phyloP scores from a whole-genome alignment of 352 stramenopile genomes.

The Globisporangium cylindrosporum region DNA sequence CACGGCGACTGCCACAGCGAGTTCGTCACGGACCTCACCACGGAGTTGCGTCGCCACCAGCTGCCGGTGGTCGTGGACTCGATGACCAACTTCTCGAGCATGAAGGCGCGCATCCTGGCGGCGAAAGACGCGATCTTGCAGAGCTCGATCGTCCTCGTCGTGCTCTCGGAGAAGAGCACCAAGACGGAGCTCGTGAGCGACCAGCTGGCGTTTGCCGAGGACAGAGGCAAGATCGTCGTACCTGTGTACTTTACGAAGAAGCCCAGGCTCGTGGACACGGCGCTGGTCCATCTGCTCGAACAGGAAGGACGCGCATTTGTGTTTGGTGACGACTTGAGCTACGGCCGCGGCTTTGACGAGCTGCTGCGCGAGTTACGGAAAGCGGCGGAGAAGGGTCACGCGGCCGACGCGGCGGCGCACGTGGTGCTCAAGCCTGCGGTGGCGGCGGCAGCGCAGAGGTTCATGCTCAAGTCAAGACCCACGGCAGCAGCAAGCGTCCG shows the following conservation, averaged over 20 bases:
- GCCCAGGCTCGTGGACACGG: slow-evolving; percentile 39
- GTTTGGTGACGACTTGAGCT: slow-evolving; percentile 63
- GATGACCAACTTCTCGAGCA: slow-evolving; percentile 69
- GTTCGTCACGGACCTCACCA: slow-evolving; percentile 61
- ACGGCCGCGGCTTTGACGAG: slow-evolving; percentile 59
- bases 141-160: slow-evolving; percentile 63
- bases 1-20: slow-evolving; percentile 72
- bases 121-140: slow-evolving; percentile 79
- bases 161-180: slow-evolving; percentile 71
- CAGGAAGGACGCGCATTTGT: slow-evolving; percentile 35
- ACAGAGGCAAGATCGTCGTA: slow-evolving; percentile 77
- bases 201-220: slow-evolving; percentile 78
- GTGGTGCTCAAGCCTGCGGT: slow-evolving; percentile 32
- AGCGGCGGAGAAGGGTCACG: slow-evolving; percentile 17
- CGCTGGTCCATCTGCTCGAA: slow-evolving; percentile 37
- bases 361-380: slow-evolving; percentile 42
- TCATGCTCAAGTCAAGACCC: slow-evolving; percentile 25
- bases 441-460: slow-evolving; percentile 32
- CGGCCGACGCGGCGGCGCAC: slow-evolving; percentile 23
- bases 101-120: slow-evolving; percentile 68
- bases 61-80: slow-evolving; percentile 58
- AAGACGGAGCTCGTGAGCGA: slow-evolving; percentile 82
- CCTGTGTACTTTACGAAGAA: slow-evolving; percentile 65
- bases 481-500: neutral
- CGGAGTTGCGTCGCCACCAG: slow-evolving; percentile 45